phyloP scores from a whole-genome alignment of 148 eudicot species.

The Rhododendron vialii region DNA sequence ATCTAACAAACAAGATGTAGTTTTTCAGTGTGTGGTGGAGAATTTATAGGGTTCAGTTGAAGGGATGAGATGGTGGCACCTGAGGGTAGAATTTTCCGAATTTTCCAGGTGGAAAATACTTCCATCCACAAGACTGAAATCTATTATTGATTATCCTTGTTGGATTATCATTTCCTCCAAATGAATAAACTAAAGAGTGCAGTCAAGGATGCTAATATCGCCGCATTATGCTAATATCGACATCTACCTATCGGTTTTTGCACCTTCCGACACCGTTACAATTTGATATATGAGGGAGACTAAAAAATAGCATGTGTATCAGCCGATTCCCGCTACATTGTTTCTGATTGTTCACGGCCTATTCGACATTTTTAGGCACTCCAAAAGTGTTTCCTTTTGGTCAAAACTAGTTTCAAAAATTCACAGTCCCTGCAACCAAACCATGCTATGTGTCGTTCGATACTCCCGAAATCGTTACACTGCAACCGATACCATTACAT shows the following conservation, averaged over 20 bases:
- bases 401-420: background rate
- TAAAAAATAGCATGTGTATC: background rate
- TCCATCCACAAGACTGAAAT: background rate
- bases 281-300: no score
- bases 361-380: background rate
- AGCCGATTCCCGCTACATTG: background rate
- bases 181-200: background rate
- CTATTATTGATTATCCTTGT: background rate
- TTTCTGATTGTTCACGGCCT: background rate
- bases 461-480: background rate
- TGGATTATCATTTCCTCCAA: background rate
- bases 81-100: background rate
- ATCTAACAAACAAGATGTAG: constrained; percentile 4
- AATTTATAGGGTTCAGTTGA: background rate
- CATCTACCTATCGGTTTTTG: background rate
- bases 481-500: no score
- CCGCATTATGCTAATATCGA: background rate
- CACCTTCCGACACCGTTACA: background rate
- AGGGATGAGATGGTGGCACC: constrained; percentile 3
- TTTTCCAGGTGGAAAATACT: constrained; percentile 3
- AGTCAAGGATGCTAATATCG: background rate
- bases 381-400: background rate
- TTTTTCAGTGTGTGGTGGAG: constrained; percentile 30
- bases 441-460: background rate
- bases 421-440: background rate